Evolutionary conservation across 2,329 filamentous ascomycete genomes (phyloP), one percentile per base, ranked within the genome.

Genomic region (Teratosphaeria gauchensis): DNA sequence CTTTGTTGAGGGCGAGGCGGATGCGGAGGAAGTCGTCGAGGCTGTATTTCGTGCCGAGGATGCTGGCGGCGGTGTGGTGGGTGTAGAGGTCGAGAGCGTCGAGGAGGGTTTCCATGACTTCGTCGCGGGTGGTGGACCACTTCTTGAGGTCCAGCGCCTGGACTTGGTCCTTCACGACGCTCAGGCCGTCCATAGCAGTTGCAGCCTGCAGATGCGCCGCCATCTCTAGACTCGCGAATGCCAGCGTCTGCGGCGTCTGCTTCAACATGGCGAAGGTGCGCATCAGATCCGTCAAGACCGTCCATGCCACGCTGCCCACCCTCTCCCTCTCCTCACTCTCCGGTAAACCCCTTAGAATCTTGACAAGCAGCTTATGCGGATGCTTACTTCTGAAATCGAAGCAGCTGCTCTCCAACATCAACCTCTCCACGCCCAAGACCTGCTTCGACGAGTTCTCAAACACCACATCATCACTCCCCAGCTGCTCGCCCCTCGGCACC

Each of bases 341-440:
- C 5, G 32, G 32, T 3, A 55, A 8, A 1, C 4, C 19, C 54
- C 46, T 55, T 4, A 24, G 5, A 5, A 55, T 32, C 32, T 46
- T 38, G 32, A 55, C 24, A 12, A 55, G 54, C 54, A 46, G 31
- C 12, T 14, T 19, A 32, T 55, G 54, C 38, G 54, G 54, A 68
- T 95, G 88, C 42, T 91, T 86, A 59, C 86, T 92, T 38, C 92
- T 85, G 70, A 97, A 97, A 73, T 99, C 92, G 73, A 99, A 99
- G 62, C 89, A 87, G 32, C 92, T 88, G 1, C 90, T 88, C 75
- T 99, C 94, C 56, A 99, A 85, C 74, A 97, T 95, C 58, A 95
- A 83, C 4, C 94, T 84, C 75, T 99, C 94, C 3, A 97, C 82
- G 1, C 90, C 90, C 62, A 96, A 91, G 63, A 96, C 88, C 59